phyloP scores from a whole-genome alignment of 129 eudicot genomes.

The Helianthus tuberosus region DNA sequence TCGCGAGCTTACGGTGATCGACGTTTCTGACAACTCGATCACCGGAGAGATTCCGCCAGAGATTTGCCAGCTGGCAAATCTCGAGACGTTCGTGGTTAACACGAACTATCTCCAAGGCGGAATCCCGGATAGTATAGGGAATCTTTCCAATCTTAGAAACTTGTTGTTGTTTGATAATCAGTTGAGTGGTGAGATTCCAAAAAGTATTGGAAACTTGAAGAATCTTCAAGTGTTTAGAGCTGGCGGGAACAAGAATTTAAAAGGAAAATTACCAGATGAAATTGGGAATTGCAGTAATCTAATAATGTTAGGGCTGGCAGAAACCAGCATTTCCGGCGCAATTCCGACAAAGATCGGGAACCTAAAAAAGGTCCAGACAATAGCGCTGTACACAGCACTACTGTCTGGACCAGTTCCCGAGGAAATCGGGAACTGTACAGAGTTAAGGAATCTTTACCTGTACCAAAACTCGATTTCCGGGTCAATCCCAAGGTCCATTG shows the following conservation, averaged over 20 bases:
- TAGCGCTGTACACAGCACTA: constrained; percentile 74
- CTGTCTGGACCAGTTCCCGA: constrained; percentile 77
- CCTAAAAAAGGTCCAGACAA: constrained; percentile 66
- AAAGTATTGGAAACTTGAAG: constrained; percentile 60
- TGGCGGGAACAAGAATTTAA: constrained; percentile 92
- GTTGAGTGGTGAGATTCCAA: constrained; percentile 75
- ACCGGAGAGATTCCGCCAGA: constrained; percentile 78
- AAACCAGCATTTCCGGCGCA: constrained; percentile 82
- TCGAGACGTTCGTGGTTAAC: constrained; percentile 47
- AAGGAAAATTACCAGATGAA: constrained; percentile 72
- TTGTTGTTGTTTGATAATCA: constrained; percentile 75
- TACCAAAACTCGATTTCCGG: constrained; percentile 87
- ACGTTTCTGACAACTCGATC: constrained; percentile 69
- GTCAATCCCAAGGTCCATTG: constrained; percentile 58
- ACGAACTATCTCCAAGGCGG: constrained; percentile 64
- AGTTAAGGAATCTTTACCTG: constrained; percentile 63
- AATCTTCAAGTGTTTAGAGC: constrained; percentile 69
- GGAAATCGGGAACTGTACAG: constrained; percentile 87
- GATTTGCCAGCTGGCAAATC: constrained; percentile 58
- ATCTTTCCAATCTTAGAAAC: constrained; percentile 44
- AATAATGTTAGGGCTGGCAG: constrained; percentile 73
- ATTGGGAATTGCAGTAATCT: constrained; percentile 81
- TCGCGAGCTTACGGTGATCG: constrained; percentile 50
- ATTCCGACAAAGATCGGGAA: constrained; percentile 70
- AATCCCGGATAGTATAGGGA: constrained; percentile 75